phyloP scores from a whole-genome alignment of 192 early-diverging fungal genomes.

The Linderina pennispora region DNA sequence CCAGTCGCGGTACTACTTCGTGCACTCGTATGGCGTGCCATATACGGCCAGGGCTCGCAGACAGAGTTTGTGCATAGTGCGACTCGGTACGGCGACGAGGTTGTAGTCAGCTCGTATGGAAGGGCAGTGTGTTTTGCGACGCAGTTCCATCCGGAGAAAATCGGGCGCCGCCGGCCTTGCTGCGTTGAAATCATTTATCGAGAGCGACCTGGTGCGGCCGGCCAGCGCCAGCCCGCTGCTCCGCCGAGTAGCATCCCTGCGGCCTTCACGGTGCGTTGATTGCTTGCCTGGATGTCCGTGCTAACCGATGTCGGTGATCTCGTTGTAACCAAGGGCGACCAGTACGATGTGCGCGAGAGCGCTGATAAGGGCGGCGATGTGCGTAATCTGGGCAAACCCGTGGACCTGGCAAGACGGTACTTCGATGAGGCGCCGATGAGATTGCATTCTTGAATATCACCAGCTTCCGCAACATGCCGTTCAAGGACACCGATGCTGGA shows the following conservation, averaged over 20 bases:
- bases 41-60: constrained; percentile 45
- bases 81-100: constrained; percentile 85
- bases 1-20: constrained; percentile 86
- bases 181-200: constrained; percentile 76
- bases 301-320: constrained; percentile 96
- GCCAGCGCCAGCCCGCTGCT: neutral
- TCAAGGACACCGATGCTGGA: constrained; percentile 95
- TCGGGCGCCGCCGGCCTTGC: constrained; percentile 83
- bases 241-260: constrained; percentile 34
- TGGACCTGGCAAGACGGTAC: constrained; percentile 87
- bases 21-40: constrained; percentile 91
- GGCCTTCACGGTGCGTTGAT: constrained; percentile 81
- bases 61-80: constrained; percentile 72
- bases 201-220: constrained; percentile 32
- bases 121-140: constrained; percentile 90
- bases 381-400: constrained; percentile 95
- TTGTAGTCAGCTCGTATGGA: constrained; percentile 79
- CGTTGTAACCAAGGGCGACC: constrained; percentile 99
- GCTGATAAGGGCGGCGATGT: constrained; percentile 56
- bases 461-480: constrained; percentile 87
- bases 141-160: constrained; percentile 99
- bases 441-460: constrained; percentile 99
- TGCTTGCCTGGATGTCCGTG: constrained; percentile 94
- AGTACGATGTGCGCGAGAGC: constrained; percentile 93
- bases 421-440: constrained; percentile 97